Evolutionary conservation across 768 basidiomycete species (phyloP), one percentile per base, ranked within the genome.

Genomic region (Pilatotrama ljubarskyi): DNA sequence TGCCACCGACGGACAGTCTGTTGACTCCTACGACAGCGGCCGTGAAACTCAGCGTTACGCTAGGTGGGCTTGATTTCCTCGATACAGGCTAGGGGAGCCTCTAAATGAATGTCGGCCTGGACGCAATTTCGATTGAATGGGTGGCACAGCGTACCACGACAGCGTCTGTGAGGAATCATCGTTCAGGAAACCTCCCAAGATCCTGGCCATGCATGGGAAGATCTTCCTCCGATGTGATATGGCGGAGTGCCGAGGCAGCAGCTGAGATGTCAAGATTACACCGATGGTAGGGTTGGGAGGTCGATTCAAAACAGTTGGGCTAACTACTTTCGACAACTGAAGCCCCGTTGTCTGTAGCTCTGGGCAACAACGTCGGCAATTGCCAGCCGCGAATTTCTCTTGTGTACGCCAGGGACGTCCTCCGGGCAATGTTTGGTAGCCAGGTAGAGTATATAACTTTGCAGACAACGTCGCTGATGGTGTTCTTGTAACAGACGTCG

Each of bases 361-460:
- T 32, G 36, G 17, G 44, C 43, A 52, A 53, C 51, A 53, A 47
- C 5, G n/a, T 22, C 40, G 47, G 52, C 41, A 42, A 11, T 25
- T 20, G 6, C 52, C 46, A 18, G 25, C 41, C 47, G 51, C 24
- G 41, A 49, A 54, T 20, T 4, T 22, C 53, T 50, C 9, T 50
- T 50, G 53, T 50, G n/a, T 38, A 5, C 42, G 20, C 52, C 52
- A 42, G 38, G 24, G 24, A 36, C 53, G 18, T 26, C 47, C 51
- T 36, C 59, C 59, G 59, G 59, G 42, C 22, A 61, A 43, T 55
- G 15, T 24, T 9, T 43, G 40, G 53, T 61, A 37, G 32, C 53
- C 59, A 61, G 32, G 47, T 22, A n/a, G 29, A 22, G 48, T 50
- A 61, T 55, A 61, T 48, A 60, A 55, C 46, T 26, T 13, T 52